A percentile compares a stretch with the other conserved stretches of the same genome.
Evolutionary conservation across 768 basidiomycete genomes (phyloP).

Genomic region (Boletus pseudopeckii): DNA sequence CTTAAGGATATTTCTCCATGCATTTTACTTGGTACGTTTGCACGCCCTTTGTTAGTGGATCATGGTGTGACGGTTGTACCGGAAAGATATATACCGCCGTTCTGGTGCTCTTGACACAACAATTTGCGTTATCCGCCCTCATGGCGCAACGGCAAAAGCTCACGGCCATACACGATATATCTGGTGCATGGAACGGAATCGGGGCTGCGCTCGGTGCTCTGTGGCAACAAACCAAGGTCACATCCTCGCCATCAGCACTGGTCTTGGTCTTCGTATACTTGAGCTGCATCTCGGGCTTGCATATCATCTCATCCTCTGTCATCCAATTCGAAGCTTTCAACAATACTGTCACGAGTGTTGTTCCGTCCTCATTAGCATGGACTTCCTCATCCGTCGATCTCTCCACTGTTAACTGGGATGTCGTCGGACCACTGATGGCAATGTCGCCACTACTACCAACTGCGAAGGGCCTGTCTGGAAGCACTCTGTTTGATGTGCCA

Average conservation of each 20-base stretch:
- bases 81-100: too few relatives aligned
- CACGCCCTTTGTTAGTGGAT: too few relatives aligned
- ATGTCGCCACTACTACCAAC: conserved; percentile 2
- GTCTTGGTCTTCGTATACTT: neutral
- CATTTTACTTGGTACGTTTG: conserved; percentile 3
- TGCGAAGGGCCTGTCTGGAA: neutral
- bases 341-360: neutral
- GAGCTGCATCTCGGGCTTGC: conserved; percentile 13
- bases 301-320: conserved; percentile 23
- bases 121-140: too few relatives aligned
- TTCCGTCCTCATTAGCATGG: conserved; percentile 3
- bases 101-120: too few relatives aligned
- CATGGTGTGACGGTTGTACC: too few relatives aligned
- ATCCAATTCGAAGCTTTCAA: conserved; percentile 19
- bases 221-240: too few relatives aligned
- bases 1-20: neutral
- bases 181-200: too few relatives aligned
- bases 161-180: too few relatives aligned
- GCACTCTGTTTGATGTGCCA: conserved; percentile 18
- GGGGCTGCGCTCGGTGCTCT: too few relatives aligned
- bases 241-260: too few relatives aligned
- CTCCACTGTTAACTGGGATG: neutral
- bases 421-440: neutral
- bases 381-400: neutral
- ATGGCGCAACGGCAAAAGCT: too few relatives aligned